A percentile compares a stretch with the other conserved stretches of the same genome.
phyloP scores from a whole-genome alignment of 164 flowering plant species.

The Tetracentron sinense region DNA sequence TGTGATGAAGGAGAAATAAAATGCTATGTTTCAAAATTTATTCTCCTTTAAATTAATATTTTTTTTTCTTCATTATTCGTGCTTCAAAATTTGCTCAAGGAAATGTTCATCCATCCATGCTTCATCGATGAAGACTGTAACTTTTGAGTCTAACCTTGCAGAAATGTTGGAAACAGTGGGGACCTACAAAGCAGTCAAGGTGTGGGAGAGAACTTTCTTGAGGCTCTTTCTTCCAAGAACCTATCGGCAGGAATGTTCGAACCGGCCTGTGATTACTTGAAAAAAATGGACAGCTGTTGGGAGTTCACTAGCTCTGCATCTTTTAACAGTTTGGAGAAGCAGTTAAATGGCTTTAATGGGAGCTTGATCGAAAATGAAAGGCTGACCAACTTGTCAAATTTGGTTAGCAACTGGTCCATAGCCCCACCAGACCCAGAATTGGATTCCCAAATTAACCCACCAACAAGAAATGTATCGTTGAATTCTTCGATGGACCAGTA shows the following conservation, averaged over 20 bases:
- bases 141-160: conserved; percentile 15
- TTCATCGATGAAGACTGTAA: not conserved
- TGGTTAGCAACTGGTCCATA: conserved; percentile 55
- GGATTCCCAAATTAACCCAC: conserved; percentile 21
- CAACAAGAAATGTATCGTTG: conserved; percentile 22
- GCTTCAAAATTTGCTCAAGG: not conserved
- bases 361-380: conserved; percentile 28
- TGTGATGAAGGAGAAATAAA: too few species aligned
- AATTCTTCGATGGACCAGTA: conserved; percentile 19
- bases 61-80: not conserved
- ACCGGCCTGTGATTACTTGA: conserved; percentile 49
- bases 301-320: conserved; percentile 33
- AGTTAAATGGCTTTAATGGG: conserved; percentile 18
- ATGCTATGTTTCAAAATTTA: too few species aligned
- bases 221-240: conserved; percentile 38
- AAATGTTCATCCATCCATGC: not conserved
- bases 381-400: conserved; percentile 31
- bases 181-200: conserved; percentile 35
- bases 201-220: conserved; percentile 39
- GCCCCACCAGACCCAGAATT: conserved; percentile 46
- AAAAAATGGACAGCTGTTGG: conserved; percentile 46
- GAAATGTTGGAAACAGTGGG: conserved; percentile 35
- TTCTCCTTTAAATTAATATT: too few species aligned
- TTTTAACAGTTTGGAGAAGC: conserved; percentile 26
- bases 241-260: conserved; percentile 37